Percentiles rank a stretch among this genome's conserved stretches.
phyloP scores from a whole-genome alignment of 2,329 filamentous ascomycete genomes.

The Verticillium klebahnii region DNA sequence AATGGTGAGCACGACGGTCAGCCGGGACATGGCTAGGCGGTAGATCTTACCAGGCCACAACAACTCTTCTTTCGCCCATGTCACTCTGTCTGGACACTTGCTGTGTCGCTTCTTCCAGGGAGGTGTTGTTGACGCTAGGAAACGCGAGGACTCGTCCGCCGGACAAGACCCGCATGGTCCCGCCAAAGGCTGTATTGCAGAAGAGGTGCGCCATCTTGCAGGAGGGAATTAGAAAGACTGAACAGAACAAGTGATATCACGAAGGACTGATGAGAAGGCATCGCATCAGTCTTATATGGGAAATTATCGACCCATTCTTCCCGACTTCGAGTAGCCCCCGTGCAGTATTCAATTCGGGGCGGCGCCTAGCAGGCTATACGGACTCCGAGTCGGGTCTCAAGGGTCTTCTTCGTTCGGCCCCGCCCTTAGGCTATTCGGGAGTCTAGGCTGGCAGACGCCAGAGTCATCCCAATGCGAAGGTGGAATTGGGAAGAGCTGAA shows the following conservation, averaged over 20 bases:
- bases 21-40: not conserved
- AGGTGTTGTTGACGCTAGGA: not conserved
- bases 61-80: not conserved
- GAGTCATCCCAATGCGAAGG: too few relatives aligned
- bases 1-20: not conserved
- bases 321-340: not conserved
- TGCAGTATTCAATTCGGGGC: not conserved
- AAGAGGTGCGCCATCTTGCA: not conserved
- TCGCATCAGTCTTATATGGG: not conserved
- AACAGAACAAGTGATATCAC: not conserved
- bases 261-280: not conserved
- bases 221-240: not conserved
- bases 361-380: not conserved
- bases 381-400: not conserved
- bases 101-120: not conserved
- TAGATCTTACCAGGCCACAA: not conserved
- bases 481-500: too few relatives aligned
- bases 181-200: not conserved
- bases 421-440: constrained; percentile 1
- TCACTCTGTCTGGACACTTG: not conserved
- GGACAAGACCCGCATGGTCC: not conserved
- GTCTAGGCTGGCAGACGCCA: not conserved
- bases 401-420: not conserved
- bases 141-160: not conserved
- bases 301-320: not conserved